Evolutionary conservation across 2,329 filamentous ascomycete genomes (phyloP), one percentile per base, ranked within the genome.

Genomic region (Fusarium kyushuense): DNA sequence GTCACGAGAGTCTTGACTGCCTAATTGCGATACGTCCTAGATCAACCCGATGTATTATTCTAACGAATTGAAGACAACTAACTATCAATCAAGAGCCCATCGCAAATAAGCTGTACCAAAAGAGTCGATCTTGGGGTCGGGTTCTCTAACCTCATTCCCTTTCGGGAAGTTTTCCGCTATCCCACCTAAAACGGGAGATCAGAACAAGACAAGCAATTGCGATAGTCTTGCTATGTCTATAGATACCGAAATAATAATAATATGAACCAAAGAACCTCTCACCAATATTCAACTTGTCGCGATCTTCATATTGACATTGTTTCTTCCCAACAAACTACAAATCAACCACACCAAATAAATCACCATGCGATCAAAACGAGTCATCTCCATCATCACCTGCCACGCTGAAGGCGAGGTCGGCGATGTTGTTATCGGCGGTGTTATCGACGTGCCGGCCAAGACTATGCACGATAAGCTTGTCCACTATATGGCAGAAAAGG

Each of bases 401-500:
- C 80, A 82, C 41, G 76, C 78, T 14, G 79, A 78, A 63, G 81
- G 81, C 51, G 78, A 80, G 70, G 81, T 84, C 0, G 80, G 84
- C 49, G 83, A 86, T 68, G 84, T 85, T 14, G 79, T 85, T 45
- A 77, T 80, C 13, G 82, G 82, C 17, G 84, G 83, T 19, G 81
- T 84, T 4, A 75, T 81, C 1, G 82, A 85, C 33, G 75, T 78
- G 1, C 72, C 76, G 3, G 79, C 78, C 13, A 78, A 78, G 32
- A 83, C 80, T 19, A 84, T 85, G 83, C 82, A 77, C 58, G 82
- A 84, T 6, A 85, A 85, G 65, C 70, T 85, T 19, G 66, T 76
- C 5, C 74, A 83, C 66, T 81, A 84, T 63, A 73, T 74, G 60
- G 74, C 71, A 6, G 73, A 82, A 30, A 74, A 78, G 9, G 82